These are phyloP conservation scores for Stachybotrys chartarum DNA, from an alignment of 2,329 filamentous ascomycete species.

Conservation along the genomic window DNA sequence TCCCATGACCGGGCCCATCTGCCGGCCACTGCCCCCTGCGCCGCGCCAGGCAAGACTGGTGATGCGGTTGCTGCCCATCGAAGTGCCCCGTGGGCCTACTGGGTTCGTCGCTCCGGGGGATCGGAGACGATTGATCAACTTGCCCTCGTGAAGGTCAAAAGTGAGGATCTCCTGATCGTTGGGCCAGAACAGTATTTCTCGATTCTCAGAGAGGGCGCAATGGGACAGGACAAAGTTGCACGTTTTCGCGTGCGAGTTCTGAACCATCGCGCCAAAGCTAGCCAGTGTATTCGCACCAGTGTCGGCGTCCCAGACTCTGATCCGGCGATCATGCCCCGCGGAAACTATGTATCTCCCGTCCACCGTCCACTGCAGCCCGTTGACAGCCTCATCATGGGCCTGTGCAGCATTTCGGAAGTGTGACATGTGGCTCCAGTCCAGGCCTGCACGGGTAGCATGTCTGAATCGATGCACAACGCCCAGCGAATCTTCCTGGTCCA, in stretches of 20 bases:
- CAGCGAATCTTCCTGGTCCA: constrained; percentile 78
- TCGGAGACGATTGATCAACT: constrained; percentile 61
- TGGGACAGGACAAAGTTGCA: constrained; percentile 59
- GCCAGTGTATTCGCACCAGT: constrained; percentile 82
- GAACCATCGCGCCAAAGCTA: constrained; percentile 76
- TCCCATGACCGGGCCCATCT: constrained; percentile 53
- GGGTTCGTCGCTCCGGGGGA: constrained; percentile 50
- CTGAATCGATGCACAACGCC: constrained; percentile 48
- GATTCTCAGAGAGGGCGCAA: constrained; percentile 43
- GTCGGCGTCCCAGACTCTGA: constrained; percentile 79
- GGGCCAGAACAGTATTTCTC: constrained; percentile 70
- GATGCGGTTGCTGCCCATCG: constrained; percentile 59
- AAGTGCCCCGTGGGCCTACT: constrained; percentile 31
- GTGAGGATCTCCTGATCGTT: constrained; percentile 75
- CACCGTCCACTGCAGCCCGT: constrained; percentile 78
- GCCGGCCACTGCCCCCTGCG: constrained; percentile 50
- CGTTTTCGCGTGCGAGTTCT: constrained; percentile 61
- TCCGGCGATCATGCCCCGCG: constrained; percentile 73
- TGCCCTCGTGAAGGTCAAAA: constrained; percentile 73
- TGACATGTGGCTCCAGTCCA: constrained; percentile 19
- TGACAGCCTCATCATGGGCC: constrained; percentile 77
- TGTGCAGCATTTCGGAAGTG: constrained; percentile 44
- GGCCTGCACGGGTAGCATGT: constrained; percentile 21
- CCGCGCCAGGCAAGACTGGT: constrained; percentile 69
- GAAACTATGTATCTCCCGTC: constrained; percentile 72